Percentiles rank a stretch among this genome's conserved stretches.
phyloP scores from a whole-genome alignment of 495 filamentous ascomycete genomes.

The Parachaetomium inaequale region DNA sequence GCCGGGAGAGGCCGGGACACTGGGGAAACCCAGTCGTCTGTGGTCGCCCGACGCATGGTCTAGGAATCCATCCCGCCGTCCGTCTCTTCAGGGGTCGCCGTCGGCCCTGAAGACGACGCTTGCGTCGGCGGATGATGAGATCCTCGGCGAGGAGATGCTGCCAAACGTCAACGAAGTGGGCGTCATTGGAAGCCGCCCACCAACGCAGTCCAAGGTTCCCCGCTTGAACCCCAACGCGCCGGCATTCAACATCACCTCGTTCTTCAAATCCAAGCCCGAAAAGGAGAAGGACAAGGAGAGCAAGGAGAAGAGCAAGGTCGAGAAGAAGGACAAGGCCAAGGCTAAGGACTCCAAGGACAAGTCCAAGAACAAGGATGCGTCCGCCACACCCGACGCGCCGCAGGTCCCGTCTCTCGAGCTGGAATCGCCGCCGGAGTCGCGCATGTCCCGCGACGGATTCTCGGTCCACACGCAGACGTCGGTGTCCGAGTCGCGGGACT shows the following conservation, averaged over 20 bases:
- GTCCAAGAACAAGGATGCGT: constrained; percentile 11
- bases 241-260: constrained; percentile 44
- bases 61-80: constrained; percentile 44
- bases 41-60: constrained; percentile 47
- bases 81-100: constrained; percentile 48
- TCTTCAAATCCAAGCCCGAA: constrained; percentile 44
- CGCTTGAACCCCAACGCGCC: constrained; percentile 51
- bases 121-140: constrained; percentile 49
- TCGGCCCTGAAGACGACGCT: constrained; percentile 49
- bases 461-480: constrained; percentile 59
- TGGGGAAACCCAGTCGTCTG: constrained; percentile 38
- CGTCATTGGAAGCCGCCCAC: constrained; percentile 49
- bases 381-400: constrained; percentile 23
- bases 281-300: constrained; percentile 38
- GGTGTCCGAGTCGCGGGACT: constrained; percentile 67
- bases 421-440: constrained; percentile 59
- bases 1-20: constrained; percentile 19
- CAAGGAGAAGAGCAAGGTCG: constrained; percentile 27
- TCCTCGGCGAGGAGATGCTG: constrained; percentile 45
- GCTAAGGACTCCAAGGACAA: constrained; percentile 25
- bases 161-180: constrained; percentile 46
- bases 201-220: constrained; percentile 45
- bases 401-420: constrained; percentile 22
- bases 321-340: constrained; percentile 28
- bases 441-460: constrained; percentile 52